Base-by-base conservation (phyloP, 2,329 filamentous ascomycete genomes). In the Phaeomoniella chlamydospora region DNA sequence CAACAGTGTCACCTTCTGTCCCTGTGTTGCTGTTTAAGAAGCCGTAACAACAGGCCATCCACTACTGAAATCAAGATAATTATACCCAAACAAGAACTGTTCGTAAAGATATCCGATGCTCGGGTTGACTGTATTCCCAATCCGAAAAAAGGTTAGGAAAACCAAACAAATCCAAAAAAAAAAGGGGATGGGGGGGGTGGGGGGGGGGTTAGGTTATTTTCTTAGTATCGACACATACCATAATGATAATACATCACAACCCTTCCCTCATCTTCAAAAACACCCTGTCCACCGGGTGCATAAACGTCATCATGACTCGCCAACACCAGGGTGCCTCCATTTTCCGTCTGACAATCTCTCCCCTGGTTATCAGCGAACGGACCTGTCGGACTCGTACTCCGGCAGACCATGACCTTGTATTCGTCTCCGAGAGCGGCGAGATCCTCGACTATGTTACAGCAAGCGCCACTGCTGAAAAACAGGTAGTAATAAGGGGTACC, bases 391-490 rank as follows among this genome's bases (percentile, higher is more conserved):
- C 55, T 61, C 1, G 52, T 59, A 3, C 68, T 72, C n/a, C 74
- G 58, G 56, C 77, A 80, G 16, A 77, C 73, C 47, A 67, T 68
- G 49, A 80, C 74, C 49, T 69, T 70, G 52, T 81, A 81, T 53
- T 80, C 77, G n/a, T 58, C 56, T 3, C 75, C 76, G 0, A 59
- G 34, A 0, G 70, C 64, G 0, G 75, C 73, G 37, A 50, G 56
- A 37, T 45, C 57, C 0, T 48, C 51, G n/a, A 58, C 61, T 43
- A 29, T n/a, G 34, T 48, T 45, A 39, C 77, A 81, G 59, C 76
- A 81, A 18, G 58, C 61, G 2, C 77, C 77, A 1, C 58, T 59
- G 5, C 67, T 73, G 50, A 68, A 77, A 52, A 80, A 78, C 9
- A 81, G 59, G 47, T 78, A 82, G 50, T 74, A 80, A 48, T 68